Percentiles rank a stretch among this genome's conserved stretches.
These are phyloP conservation scores for Candida dendrica DNA, from an alignment of 805 yeast genomes.

Conservation along the genomic window DNA sequence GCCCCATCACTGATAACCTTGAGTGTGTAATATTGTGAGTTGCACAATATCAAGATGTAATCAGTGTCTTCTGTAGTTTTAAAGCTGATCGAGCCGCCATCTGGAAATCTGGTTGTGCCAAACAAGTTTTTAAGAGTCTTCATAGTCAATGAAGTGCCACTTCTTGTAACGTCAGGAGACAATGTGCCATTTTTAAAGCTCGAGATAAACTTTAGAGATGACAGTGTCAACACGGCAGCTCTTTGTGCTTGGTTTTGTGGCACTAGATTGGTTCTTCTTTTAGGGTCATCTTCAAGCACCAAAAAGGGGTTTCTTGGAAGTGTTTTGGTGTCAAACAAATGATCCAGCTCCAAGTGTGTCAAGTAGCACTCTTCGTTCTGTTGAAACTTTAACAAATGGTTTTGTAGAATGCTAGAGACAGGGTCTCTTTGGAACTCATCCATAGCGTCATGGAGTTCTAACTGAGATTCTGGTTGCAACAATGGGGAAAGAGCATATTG, in stretches of 20 bases:
- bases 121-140: conserved; percentile 58
- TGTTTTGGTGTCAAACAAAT: conserved; percentile 31
- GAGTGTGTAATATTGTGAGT: conserved; percentile 82
- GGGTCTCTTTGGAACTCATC: conserved; percentile 36
- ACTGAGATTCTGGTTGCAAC: conserved; percentile 16
- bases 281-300: conserved; percentile 70
- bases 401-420: conserved; percentile 40
- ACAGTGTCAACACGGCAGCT: conserved; percentile 58
- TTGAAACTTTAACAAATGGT: conserved; percentile 43
- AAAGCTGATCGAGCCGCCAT: conserved; percentile 59
- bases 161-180: conserved; percentile 51
- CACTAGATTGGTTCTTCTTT: conserved; percentile 17
- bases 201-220: conserved; percentile 59
- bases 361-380: conserved; percentile 42
- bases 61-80: conserved; percentile 58
- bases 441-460: conserved; percentile 35
- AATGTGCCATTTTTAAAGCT: conserved; percentile 48
- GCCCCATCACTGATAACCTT: conserved; percentile 63
- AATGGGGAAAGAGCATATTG: conserved; percentile 54
- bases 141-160: conserved; percentile 54
- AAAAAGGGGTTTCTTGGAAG: conserved; percentile 75
- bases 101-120: conserved; percentile 59
- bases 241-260: conserved; percentile 64
- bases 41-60: conserved; percentile 70
- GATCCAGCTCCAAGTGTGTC: conserved; percentile 37